These are phyloP conservation scores for Alternaria triticimaculans DNA, from an alignment of 2,329 filamentous ascomycete genomes.

Conservation along the genomic window DNA sequence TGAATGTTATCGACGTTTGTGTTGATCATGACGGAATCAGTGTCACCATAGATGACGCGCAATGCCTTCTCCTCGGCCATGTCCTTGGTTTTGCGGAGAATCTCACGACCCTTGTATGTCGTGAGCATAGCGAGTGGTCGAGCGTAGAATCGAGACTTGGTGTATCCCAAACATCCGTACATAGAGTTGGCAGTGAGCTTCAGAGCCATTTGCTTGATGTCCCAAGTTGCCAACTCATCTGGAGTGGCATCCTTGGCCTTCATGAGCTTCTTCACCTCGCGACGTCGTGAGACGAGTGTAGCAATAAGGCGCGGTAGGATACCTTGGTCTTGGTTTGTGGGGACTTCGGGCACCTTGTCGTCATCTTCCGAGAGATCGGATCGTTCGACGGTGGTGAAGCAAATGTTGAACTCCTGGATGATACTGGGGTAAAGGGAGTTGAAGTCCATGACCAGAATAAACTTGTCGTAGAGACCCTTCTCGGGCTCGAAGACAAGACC, in stretches of 20 bases:
- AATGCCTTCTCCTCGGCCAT: conserved; percentile 89
- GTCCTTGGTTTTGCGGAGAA: conserved; percentile 93
- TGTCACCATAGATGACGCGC: conserved; percentile 98
- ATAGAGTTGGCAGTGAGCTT: conserved; percentile 99
- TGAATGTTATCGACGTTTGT: conserved; percentile 94
- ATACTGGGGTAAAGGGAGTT: conserved; percentile 98
- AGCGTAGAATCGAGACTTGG: conserved; percentile 96
- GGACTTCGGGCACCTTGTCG: conserved; percentile 87
- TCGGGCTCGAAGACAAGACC: conserved; percentile 98
- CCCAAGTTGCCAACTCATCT: conserved; percentile 92
- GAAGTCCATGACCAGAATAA: conserved; percentile 99
- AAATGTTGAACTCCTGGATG: conserved; percentile 99
- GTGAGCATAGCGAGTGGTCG: conserved; percentile 93
- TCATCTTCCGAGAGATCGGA: conserved; percentile 75
- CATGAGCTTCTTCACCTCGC: conserved; percentile 96
- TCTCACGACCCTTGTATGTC: conserved; percentile 96
- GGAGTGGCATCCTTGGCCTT: conserved; percentile 86
- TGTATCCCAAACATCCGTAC: conserved; percentile 98
- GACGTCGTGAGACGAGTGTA: conserved; percentile 85
- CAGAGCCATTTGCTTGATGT: conserved; percentile 95
- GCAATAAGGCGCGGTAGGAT: conserved; percentile 90
- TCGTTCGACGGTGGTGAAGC: conserved; percentile 95
- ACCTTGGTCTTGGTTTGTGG: conserved; percentile 76
- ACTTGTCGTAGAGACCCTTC: conserved; percentile 97
- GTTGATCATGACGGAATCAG: conserved; percentile 99